phyloP scores from a whole-genome alignment of 768 basidiomycete species.

The Auricularia sp. region DNA sequence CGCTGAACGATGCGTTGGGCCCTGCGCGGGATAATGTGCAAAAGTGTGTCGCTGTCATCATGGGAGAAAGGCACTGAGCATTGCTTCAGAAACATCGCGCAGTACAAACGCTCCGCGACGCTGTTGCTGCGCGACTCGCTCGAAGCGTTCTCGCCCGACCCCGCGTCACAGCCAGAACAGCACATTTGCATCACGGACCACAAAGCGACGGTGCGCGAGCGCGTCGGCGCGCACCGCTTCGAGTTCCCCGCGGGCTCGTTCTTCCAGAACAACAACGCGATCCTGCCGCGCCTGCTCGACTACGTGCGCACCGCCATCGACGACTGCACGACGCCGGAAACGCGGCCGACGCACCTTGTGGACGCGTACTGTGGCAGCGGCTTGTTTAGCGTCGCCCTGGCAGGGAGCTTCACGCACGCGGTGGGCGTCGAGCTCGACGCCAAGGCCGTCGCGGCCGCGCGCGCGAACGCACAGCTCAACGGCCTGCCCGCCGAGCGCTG shows the following conservation, averaged over 20 bases:
- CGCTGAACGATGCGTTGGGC: conserved; percentile 59
- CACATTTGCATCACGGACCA: conserved; percentile 82
- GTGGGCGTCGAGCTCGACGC: conserved; percentile 81
- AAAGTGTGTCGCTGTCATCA: conserved; percentile 33
- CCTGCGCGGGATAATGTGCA: conserved; percentile 55
- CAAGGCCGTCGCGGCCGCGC: conserved; percentile 60
- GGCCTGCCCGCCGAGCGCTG: conserved; percentile 44
- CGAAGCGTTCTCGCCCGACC: conserved; percentile 17
- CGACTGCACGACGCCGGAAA: conserved; percentile 6
- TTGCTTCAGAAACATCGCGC: conserved; percentile 53
- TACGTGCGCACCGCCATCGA: conserved; percentile 68
- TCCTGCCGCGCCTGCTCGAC: conserved; percentile 71
- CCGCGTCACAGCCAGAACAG: conserved; percentile 33
- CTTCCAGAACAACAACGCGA: conserved; percentile 98
- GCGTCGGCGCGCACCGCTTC: conserved; percentile 71
- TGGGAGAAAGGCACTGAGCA: background rate
- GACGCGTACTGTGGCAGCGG: conserved; percentile 92
- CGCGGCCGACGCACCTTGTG: conserved; percentile 65
- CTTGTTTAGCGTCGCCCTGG: conserved; percentile 77
- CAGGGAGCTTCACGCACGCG: conserved; percentile 59
- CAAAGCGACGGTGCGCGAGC: conserved; percentile 69
- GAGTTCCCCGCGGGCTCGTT: conserved; percentile 83
- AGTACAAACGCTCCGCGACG: conserved; percentile 81
- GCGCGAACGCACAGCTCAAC: conserved; percentile 57
- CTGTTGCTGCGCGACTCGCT: conserved; percentile 84